Percentiles rank a stretch among this genome's conserved stretches.
phyloP scores from a whole-genome alignment of 2,329 filamentous ascomycete genomes.

The Nigrograna mackinnonii region DNA sequence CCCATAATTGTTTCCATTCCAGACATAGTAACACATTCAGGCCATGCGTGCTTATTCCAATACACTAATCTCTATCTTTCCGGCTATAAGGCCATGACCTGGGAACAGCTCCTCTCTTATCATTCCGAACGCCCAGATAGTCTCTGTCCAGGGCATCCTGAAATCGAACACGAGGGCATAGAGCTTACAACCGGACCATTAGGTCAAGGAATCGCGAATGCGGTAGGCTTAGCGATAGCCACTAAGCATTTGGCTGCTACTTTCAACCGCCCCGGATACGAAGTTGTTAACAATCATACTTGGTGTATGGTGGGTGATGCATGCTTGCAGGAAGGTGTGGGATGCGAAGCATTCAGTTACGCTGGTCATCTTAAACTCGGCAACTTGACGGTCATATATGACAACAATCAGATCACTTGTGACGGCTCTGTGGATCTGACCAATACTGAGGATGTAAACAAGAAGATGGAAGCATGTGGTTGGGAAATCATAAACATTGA shows the following conservation, averaged over 20 bases:
- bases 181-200: slow-evolving; percentile 64
- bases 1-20: too few relatives aligned
- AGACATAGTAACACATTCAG: neutral
- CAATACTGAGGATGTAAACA: slow-evolving; percentile 61
- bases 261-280: slow-evolving; percentile 55
- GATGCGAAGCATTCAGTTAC: slow-evolving; percentile 59
- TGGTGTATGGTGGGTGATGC: slow-evolving; percentile 64
- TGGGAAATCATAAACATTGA: slow-evolving; percentile 56
- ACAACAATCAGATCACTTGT: slow-evolving; percentile 34
- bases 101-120: slow-evolving; percentile 61
- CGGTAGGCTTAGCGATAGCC: slow-evolving; percentile 53
- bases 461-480: slow-evolving; percentile 60
- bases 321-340: slow-evolving; percentile 62
- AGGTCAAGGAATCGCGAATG: slow-evolving; percentile 63
- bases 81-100: slow-evolving; percentile 58
- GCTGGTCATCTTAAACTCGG: slow-evolving; percentile 60
- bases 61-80: slow-evolving; percentile 41
- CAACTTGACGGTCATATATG: slow-evolving; percentile 62
- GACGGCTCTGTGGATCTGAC: slow-evolving; percentile 59
- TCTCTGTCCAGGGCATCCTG: slow-evolving; percentile 58
- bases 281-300: slow-evolving; percentile 55
- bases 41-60: slow-evolving; percentile 5
- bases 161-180: slow-evolving; percentile 61
- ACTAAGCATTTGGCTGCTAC: slow-evolving; percentile 57
- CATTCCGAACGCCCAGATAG: slow-evolving; percentile 51